A percentile compares a stretch with the other conserved stretches of the same genome.
phyloP scores from a whole-genome alignment of 139 green algal species.

The Chlamydomonas incerta region DNA sequence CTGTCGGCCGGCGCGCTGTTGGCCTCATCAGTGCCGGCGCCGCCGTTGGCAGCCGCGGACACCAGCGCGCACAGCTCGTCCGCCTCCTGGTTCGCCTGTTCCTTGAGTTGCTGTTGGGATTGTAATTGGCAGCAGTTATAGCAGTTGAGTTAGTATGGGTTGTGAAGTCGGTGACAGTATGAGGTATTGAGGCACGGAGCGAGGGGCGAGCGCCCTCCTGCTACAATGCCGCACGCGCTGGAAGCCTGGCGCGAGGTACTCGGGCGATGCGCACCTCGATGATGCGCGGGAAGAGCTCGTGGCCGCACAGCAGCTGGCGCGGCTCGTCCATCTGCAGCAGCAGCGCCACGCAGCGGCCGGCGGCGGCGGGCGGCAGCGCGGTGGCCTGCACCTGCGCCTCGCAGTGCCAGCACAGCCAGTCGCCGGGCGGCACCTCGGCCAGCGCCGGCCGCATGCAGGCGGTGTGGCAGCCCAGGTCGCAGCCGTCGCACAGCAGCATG shows the following conservation, averaged over 20 bases:
- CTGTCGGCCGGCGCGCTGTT: not conserved
- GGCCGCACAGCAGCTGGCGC: constrained; percentile 38
- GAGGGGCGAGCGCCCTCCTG: no score
- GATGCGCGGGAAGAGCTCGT: constrained; percentile 25
- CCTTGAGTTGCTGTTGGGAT: not conserved
- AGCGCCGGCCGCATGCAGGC: constrained; percentile 53
- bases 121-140: no score
- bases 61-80: not conserved
- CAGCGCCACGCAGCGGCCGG: constrained; percentile 30
- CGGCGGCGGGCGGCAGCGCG: not conserved
- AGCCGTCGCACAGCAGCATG: constrained; percentile 73
- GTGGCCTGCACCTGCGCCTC: constrained; percentile 45
- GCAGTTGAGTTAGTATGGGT: no score
- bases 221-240: no score
- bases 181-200: no score
- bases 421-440: constrained; percentile 29
- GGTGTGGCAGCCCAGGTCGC: constrained; percentile 63
- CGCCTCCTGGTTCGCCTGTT: not conserved
- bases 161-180: no score
- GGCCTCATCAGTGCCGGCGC: not conserved
- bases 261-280: constrained; percentile 47
- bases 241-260: no score
- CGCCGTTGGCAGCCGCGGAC: not conserved
- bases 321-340: constrained; percentile 51
- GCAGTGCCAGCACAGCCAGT: constrained; percentile 56